A percentile compares a stretch with the other conserved stretches of the same genome.
phyloP scores from a whole-genome alignment of 2,329 filamentous ascomycete genomes.

The Trichoderma atroviride region DNA sequence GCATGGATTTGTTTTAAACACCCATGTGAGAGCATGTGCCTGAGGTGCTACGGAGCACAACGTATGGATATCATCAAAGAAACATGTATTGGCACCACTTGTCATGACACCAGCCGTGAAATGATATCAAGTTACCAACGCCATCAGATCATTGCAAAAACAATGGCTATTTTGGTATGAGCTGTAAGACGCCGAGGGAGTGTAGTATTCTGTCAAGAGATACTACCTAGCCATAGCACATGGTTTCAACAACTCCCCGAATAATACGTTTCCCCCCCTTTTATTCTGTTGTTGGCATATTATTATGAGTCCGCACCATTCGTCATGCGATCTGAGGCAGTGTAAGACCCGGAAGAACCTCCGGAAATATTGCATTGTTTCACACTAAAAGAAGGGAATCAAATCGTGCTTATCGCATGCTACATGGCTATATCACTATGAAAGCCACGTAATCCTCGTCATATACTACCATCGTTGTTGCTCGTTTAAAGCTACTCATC shows the following conservation, averaged over 20 bases:
- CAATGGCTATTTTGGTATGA: too few species aligned
- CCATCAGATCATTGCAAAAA: neutral
- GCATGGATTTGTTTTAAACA: neutral
- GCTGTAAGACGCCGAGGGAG: neutral
- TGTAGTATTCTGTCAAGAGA: neutral
- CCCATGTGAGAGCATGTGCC: slow-evolving; percentile 13
- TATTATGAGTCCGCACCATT: neutral
- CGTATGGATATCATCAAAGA: neutral
- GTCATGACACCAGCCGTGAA: neutral
- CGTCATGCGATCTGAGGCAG: neutral
- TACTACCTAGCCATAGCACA: neutral
- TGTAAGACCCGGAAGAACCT: slow-evolving; percentile 1
- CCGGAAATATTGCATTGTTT: neutral
- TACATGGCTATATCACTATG: neutral
- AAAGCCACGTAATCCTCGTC: neutral
- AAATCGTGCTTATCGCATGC: neutral
- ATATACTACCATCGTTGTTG: neutral
- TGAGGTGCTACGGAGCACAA: slow-evolving; percentile 1
- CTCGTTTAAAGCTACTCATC: slow-evolving; percentile 3
- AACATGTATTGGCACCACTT: neutral
- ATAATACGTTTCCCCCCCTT: neutral
- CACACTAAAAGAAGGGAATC: neutral
- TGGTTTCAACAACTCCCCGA: neutral
- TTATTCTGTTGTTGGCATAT: neutral
- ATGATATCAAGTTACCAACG: neutral